Conservation (phyloP, 129 eudicot species). For the carrot (Daucus carota) region DH1_v3.0 NC_030386.2:15139501-15140000, state of each 20-base stretch:
- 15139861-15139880: not conserved
- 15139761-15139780: not conserved
- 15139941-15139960: not conserved
- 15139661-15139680: not conserved
- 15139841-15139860: not conserved
- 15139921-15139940: not conserved
- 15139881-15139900: not conserved
- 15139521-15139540: constrained; percentile 28
- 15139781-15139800: not conserved
- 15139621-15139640: constrained; percentile 57
- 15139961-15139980: not conserved
- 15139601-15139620: constrained; percentile 70
- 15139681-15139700: not conserved
- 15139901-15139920: not conserved
- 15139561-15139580: constrained; percentile 94
- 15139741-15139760: not conserved
- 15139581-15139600: constrained; percentile 58
- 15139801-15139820: not conserved
- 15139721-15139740: not conserved
- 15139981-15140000: not conserved
- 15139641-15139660: constrained; percentile 2
- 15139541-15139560: constrained; percentile 88
- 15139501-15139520: constrained; percentile 3
- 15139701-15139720: not conserved
- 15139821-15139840: not conserved